These are phyloP conservation scores for Davidsoniella neocaledoniae DNA, from an alignment of 2,329 filamentous ascomycete genomes.

Conservation along the genomic window DNA sequence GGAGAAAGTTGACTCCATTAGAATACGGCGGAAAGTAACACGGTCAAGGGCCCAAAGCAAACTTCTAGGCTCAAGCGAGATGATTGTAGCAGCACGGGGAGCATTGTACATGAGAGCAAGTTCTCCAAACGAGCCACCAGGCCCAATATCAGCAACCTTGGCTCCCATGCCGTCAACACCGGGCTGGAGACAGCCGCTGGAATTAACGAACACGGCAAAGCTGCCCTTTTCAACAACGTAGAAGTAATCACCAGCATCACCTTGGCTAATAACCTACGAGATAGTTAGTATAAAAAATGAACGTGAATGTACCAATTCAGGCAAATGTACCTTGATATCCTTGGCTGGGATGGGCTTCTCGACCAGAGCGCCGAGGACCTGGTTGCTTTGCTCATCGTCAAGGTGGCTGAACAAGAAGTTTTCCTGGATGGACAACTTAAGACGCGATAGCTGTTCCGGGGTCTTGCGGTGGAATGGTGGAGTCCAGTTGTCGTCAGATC, in stretches of 20 bases:
- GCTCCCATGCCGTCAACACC: slow-evolving; percentile 68
- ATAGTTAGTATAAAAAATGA: neutral
- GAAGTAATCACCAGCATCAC: slow-evolving; percentile 92
- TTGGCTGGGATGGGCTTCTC: slow-evolving; percentile 93
- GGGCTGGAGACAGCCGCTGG: slow-evolving; percentile 56
- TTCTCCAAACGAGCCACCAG: slow-evolving; percentile 90
- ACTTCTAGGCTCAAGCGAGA: slow-evolving; percentile 61
- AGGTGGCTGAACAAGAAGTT: slow-evolving; percentile 93
- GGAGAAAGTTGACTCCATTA: slow-evolving; percentile 97
- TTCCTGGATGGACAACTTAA: slow-evolving; percentile 64
- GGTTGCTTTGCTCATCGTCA: slow-evolving; percentile 78
- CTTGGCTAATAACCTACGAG: slow-evolving; percentile 74
- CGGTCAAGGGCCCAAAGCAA: slow-evolving; percentile 91
- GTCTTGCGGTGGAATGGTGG: slow-evolving; percentile 77
- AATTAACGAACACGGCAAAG: slow-evolving; percentile 85
- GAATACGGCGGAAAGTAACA: slow-evolving; percentile 87
- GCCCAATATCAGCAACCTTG: slow-evolving; percentile 65
- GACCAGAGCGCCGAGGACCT: slow-evolving; percentile 76
- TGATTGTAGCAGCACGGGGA: slow-evolving; percentile 82
- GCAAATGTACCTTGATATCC: slow-evolving; percentile 45
- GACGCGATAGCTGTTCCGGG: slow-evolving; percentile 58
- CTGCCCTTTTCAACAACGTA: slow-evolving; percentile 86
- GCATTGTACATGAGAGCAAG: slow-evolving; percentile 98
- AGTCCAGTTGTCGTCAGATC: slow-evolving; percentile 75
- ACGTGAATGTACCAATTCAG: neutral